Conservation (phyloP, 139 green algal species). For the Closterium sp. region DNA sequence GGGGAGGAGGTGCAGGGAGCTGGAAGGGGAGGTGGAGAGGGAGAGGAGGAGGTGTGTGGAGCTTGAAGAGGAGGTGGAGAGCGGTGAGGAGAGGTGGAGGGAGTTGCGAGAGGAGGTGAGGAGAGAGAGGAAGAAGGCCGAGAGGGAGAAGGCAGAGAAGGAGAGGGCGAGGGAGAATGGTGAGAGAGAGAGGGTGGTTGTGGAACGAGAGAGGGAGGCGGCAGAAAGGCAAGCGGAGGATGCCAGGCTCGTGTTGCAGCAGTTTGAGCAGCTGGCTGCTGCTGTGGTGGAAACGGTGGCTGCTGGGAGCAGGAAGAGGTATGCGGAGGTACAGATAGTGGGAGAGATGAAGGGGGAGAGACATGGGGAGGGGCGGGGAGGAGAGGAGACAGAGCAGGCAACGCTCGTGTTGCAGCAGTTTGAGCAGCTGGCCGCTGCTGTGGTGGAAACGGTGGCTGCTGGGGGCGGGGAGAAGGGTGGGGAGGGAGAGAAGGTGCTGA, state of each 20-base stretch:
- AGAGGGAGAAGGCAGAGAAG: neutral
- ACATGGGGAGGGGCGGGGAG: too few relatives aligned
- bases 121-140: neutral
- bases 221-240: neutral
- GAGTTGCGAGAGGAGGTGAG: neutral
- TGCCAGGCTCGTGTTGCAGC: neutral
- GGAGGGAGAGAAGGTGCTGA: neutral
- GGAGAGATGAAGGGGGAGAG: too few relatives aligned
- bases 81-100: too few relatives aligned
- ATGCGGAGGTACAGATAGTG: too few relatives aligned
- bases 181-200: neutral
- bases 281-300: neutral
- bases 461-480: neutral
- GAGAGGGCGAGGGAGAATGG: neutral
- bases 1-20: neutral
- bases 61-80: neutral
- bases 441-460: neutral
- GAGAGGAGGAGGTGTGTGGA: neutral
- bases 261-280: neutral
- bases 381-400: neutral
- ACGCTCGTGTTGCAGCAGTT: neutral
- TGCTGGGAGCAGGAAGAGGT: too few relatives aligned
- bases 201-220: neutral
- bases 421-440: neutral
- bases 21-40: neutral